Evolutionary conservation across 352 stramenopile genomes (phyloP), one percentile per base, ranked within the genome.

Genomic region (Phytopythium kandeliae): DNA sequence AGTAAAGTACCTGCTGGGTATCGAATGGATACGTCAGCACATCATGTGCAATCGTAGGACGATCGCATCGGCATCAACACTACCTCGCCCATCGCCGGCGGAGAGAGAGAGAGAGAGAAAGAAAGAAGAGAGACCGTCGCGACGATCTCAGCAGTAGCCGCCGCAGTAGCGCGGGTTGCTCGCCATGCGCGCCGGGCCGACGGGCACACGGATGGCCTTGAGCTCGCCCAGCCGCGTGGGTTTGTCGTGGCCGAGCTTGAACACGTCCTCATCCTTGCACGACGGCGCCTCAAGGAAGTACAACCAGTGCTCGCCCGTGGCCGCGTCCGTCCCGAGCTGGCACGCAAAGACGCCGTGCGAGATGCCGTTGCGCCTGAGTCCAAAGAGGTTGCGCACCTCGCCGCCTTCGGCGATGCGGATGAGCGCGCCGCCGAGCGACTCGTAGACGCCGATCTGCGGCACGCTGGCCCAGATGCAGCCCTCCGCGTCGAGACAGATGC

Each of bases 401-500:
- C 77, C 77, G 46, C 77, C 74, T 56, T 88, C 72, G 17, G 50
- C 51, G 10, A 88, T 56, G 16, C 77, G 77, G 12, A 84, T 42
- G 17, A 88, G 37, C 0, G 63, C 77, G 1, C 76, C 77, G 7
- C 53, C 60, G 17, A 68, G 72, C 10, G 48, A 54, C 26, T 57
- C 25, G 64, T 82, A 76, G 33, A 68, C 41, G 8, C 74, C 74
- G 16, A 86, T 54, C 22, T 85, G 74, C 21, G 69, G 71, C 2
- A 86, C 49, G 4, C 74, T 67, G 3, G 42, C 67, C 77, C 77
- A 88, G 28, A 88, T 58, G 42, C 71, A 88, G n/a, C 77, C 77
- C 41, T 88, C 74, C 0, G 74, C 74, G 30, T 88, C 77, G 17
- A 85, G 51, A 10, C 64, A 69, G 51, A 88, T 88, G 51, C 77